Base-by-base conservation (phyloP, 2,329 filamentous ascomycete genomes). In the Fusarium duplospermum region DNA sequence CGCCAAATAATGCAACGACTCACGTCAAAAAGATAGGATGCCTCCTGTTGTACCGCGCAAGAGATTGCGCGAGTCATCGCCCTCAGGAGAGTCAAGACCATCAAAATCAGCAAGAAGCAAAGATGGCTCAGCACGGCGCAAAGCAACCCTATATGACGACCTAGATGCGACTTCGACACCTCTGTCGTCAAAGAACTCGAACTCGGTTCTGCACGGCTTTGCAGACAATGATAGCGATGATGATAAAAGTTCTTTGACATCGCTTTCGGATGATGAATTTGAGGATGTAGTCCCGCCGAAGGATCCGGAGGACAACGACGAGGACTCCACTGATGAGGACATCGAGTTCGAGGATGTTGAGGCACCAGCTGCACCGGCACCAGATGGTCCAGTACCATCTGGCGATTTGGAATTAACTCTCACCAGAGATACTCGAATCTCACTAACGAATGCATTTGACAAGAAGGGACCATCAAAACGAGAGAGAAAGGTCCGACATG, bases 391-490 rank as follows among this genome's bases (percentile, higher is more conserved):
- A 59, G 82, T 83, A 3, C 86, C 89, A 1, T 86, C 90, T 1
- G 92, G 91, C 13, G 92, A 95, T 78, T 85, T 97, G 36, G 92
- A 96, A 74, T 84, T 97, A 76, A 96, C 93, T 0, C 84, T 97
- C 33, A 86, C 86, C 38, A 87, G 86, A 74, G 89, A 90, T 67
- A 86, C 87, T 10, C 84, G 88, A 24, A 87, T 92, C n/a, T 89
- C 90, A 0, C 81, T 93, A 31, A 87, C 87, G 11, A 91, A 92
- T 72, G 85, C 89, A 1, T 86, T 89, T 52, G 86, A 86, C 20
- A 98, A 94, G 82, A 98, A 96, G 80, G 95, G 94, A 0, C 93
- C 94, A 0, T 93, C 93, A 4, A 98, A 98, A 83, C 90, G 93
- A 31, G 94, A 98, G 80, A 90, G 94, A 61, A 89, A 91, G 69